These are phyloP conservation scores for Pseudozyma sp. DNA, from an alignment of 1,284 basidiomycete genomes.

Conservation along the genomic window DNA sequence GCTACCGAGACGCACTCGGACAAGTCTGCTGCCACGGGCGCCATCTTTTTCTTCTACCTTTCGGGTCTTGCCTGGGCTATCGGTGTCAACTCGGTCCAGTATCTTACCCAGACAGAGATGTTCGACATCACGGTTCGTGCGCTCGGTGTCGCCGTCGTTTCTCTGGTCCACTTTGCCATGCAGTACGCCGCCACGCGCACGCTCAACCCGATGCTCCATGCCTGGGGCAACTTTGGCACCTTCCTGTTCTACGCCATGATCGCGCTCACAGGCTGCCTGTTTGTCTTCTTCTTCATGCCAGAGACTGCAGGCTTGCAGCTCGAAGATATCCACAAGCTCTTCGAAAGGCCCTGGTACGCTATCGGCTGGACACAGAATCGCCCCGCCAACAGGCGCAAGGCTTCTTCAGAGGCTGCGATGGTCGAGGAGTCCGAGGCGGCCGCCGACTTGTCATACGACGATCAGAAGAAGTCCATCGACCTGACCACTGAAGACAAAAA, in stretches of 20 bases:
- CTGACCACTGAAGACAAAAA: conserved; percentile 35
- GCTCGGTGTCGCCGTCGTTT: conserved; percentile 46
- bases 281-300: conserved; percentile 56
- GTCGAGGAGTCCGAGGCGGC: conserved; percentile 24
- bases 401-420: conserved; percentile 1
- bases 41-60: conserved; percentile 55
- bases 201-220: conserved; percentile 49
- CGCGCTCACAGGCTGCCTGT: conserved; percentile 31
- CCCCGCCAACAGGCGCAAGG: conserved; percentile 24
- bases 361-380: conserved; percentile 48
- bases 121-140: conserved; percentile 47
- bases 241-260: conserved; percentile 56
- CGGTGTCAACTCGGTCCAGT: conserved; percentile 58
- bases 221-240: conserved; percentile 41
- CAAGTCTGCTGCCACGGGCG: conserved; percentile 40
- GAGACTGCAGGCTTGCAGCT: conserved; percentile 49
- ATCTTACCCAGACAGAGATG: conserved; percentile 51
- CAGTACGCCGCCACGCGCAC: conserved; percentile 53
- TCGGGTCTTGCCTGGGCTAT: conserved; percentile 53
- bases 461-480: conserved; percentile 32
- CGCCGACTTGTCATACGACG: conserved; percentile 19
- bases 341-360: conserved; percentile 51
- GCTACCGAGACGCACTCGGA: conserved; percentile 41
- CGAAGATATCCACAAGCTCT: conserved; percentile 52
- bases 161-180: conserved; percentile 50